phyloP scores from a whole-genome alignment of 1,139 yeast genomes.

The Zygosaccharomyces sapae region DNA sequence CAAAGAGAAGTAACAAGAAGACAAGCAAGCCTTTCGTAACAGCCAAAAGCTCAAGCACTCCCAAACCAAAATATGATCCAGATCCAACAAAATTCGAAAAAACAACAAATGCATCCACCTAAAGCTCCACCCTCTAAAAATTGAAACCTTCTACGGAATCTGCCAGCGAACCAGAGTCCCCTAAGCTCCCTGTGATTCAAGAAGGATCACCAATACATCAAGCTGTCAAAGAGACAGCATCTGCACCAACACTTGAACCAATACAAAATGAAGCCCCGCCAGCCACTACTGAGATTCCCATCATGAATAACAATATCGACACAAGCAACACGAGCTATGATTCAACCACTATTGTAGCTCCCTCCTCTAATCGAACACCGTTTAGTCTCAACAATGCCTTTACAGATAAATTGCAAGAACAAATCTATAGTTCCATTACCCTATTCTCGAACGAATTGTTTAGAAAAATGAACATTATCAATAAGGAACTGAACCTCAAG shows the following conservation, averaged over 20 bases:
- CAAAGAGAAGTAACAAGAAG: slow-evolving; percentile 8
- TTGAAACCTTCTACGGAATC: neutral
- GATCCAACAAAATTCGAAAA: neutral
- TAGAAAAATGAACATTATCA: slow-evolving; percentile 36
- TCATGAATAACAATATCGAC: slow-evolving; percentile 2
- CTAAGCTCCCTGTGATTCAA: neutral
- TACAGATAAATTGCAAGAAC: slow-evolving; percentile 37
- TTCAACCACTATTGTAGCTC: slow-evolving; percentile 15
- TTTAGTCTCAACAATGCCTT: slow-evolving; percentile 21
- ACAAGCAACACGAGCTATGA: slow-evolving; percentile 12
- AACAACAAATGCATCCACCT: neutral
- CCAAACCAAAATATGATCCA: neutral
- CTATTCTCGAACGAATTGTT: slow-evolving; percentile 36
- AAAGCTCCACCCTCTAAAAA: neutral
- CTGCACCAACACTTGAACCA: neutral
- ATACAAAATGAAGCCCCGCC: too few relatives aligned
- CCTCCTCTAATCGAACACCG: slow-evolving; percentile 6
- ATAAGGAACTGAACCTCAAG: slow-evolving; percentile 37
- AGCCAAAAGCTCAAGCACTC: neutral
- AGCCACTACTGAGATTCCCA: neutral
- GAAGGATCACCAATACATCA: neutral
- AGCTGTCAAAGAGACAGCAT: neutral
- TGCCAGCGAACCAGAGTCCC: slow-evolving; percentile 1
- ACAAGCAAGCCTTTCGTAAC: neutral
- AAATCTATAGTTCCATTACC: slow-evolving; percentile 36